These are phyloP conservation scores for Naegleria gruberi DNA, from an alignment of 208 protist species.

Conservation along the genomic window DNA sequence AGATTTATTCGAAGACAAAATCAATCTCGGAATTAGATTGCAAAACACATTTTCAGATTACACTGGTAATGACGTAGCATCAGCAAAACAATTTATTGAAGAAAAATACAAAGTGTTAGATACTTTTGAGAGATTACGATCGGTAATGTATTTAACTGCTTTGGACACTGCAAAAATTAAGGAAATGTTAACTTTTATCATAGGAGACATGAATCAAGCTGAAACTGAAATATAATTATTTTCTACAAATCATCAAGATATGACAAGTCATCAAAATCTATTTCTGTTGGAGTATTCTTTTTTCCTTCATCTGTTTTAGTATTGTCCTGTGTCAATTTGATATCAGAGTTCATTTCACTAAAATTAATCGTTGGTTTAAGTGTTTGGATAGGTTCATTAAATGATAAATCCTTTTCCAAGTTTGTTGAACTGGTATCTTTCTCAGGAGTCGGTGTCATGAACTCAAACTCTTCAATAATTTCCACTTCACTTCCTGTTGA, in stretches of 20 bases:
- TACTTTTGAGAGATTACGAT: background rate
- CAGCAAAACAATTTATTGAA: background rate
- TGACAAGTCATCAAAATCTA: background rate
- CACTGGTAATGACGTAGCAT: background rate
- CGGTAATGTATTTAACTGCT: background rate
- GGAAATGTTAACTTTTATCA: background rate
- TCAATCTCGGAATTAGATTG: constrained; percentile 22
- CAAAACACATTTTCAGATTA: background rate
- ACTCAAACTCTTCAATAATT: no score
- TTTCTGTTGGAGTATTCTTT: background rate
- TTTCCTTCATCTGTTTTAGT: background rate
- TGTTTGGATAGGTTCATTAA: no score
- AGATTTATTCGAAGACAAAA: constrained; percentile 67
- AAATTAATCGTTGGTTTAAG: no score
- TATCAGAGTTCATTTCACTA: no score
- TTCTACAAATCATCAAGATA: background rate
- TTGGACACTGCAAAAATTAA: background rate
- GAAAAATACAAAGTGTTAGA: background rate
- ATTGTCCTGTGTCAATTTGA: background rate
- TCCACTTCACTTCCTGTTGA: no score
- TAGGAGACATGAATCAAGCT: background rate
- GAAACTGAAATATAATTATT: background rate
- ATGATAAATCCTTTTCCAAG: background rate
- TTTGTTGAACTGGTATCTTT: background rate
- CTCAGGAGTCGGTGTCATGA: no score